These are phyloP conservation scores for Apiosordaria backusii DNA, from an alignment of 495 filamentous ascomycete genomes.

Conservation along the genomic window DNA sequence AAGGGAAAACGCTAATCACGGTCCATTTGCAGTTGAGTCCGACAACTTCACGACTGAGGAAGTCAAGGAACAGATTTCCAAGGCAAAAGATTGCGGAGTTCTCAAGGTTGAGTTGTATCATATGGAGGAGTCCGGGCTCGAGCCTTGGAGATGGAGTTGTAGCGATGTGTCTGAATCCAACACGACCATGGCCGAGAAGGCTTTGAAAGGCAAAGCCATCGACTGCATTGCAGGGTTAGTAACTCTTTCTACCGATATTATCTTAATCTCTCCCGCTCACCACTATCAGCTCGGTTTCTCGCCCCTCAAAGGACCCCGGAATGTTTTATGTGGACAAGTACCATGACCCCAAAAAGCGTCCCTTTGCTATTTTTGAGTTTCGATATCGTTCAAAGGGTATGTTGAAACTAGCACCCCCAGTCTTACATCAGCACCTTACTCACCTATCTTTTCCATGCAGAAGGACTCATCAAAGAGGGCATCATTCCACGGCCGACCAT, in stretches of 20 bases:
- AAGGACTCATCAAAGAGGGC: conserved; percentile 11
- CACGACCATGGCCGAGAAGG: conserved; percentile 6
- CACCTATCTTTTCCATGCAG: neutral
- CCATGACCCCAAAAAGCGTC: neutral
- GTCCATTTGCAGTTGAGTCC: neutral
- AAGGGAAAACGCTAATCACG: neutral
- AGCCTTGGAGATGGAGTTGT: neutral
- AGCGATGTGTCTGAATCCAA: neutral
- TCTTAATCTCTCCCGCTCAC: neutral
- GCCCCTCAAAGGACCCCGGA: neutral
- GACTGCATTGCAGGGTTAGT: conserved; percentile 12
- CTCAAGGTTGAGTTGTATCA: neutral
- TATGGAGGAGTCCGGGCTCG: neutral
- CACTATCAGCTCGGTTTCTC: neutral
- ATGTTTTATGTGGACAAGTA: neutral
- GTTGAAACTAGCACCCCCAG: neutral
- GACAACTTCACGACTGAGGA: neutral
- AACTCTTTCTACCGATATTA: neutral
- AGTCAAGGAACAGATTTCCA: neutral
- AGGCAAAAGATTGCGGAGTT: neutral
- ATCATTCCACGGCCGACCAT: conserved; percentile 3
- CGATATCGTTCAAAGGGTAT: conserved; percentile 18
- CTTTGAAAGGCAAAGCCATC: conserved; percentile 17
- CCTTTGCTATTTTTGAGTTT: conserved; percentile 22
- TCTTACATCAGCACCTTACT: neutral